A percentile compares a stretch with the other conserved stretches of the same genome.
These are phyloP conservation scores for Aureobasidium uvarum DNA, from an alignment of 2,329 filamentous ascomycete genomes.

Conservation along the genomic window DNA sequence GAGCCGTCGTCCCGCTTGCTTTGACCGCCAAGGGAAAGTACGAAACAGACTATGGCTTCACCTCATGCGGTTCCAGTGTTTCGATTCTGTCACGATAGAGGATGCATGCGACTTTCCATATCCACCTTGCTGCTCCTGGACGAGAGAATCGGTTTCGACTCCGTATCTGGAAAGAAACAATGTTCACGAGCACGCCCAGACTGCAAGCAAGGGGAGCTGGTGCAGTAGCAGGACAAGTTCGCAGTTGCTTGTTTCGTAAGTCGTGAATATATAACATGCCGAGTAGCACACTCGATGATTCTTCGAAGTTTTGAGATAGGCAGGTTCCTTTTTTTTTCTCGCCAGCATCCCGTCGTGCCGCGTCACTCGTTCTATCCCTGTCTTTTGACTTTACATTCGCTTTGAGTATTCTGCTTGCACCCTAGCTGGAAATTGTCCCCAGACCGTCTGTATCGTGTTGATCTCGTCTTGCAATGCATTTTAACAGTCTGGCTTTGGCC, in stretches of 20 bases:
- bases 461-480: slow-evolving; percentile 9
- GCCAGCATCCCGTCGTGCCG: not conserved
- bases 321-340: slow-evolving; percentile 12
- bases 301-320: not conserved
- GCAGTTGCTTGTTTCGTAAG: not conserved
- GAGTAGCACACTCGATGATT: not conserved
- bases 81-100: slow-evolving; percentile 2
- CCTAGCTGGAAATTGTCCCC: not conserved
- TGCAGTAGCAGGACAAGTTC: slow-evolving; percentile 2
- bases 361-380: slow-evolving; percentile 4
- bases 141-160: not conserved
- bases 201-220: slow-evolving; percentile 20
- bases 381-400: not conserved
- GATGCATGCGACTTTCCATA: not conserved
- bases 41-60: slow-evolving; percentile 24
- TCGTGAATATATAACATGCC: slow-evolving; percentile 10
- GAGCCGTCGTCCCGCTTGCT: slow-evolving; percentile 13
- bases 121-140: not conserved
- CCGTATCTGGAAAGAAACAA: not conserved
- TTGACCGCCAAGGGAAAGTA: slow-evolving; percentile 19
- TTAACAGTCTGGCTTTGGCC: slow-evolving; percentile 14
- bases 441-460: not conserved
- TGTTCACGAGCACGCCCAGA: not conserved
- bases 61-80: slow-evolving; percentile 19
- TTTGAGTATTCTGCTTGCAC: not conserved